These are phyloP conservation scores for Diplodia sapinea DNA, from an alignment of 2,329 filamentous ascomycete genomes.

Conservation along the genomic window DNA sequence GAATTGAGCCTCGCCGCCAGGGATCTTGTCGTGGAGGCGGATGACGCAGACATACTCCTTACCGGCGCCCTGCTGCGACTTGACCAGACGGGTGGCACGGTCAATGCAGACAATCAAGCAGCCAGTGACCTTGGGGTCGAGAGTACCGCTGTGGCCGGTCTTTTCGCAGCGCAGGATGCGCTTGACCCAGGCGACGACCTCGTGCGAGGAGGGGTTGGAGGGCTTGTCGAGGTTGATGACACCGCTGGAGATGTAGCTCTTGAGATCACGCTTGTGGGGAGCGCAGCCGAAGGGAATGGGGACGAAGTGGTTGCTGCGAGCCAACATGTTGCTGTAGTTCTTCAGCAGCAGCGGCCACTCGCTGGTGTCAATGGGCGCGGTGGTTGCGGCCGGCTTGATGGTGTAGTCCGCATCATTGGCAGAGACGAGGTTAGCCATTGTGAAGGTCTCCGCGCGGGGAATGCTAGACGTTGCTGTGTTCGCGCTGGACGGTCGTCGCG, in stretches of 20 bases:
- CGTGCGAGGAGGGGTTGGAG: constrained; percentile 96
- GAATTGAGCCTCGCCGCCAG: constrained; percentile 91
- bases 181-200: constrained; percentile 99
- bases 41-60: constrained; percentile 99
- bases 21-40: constrained; percentile 91
- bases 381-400: constrained; percentile 86
- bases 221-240: constrained; percentile 99
- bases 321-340: constrained; percentile 93
- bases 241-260: constrained; percentile 95
- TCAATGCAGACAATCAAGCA: constrained; percentile 96
- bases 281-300: constrained; percentile 93
- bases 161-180: constrained; percentile 94
- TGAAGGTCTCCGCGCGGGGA: constrained; percentile 25
- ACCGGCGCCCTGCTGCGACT: constrained; percentile 97
- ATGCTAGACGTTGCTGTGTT: constrained; percentile 32
- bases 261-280: constrained; percentile 90
- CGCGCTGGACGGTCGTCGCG: constrained; percentile 24
- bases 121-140: constrained; percentile 97
- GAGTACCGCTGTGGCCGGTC: constrained; percentile 96
- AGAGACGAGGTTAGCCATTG: constrained; percentile 33
- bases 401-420: constrained; percentile 71
- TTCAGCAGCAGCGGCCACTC: constrained; percentile 93
- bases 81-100: constrained; percentile 94
- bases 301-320: constrained; percentile 95
- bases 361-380: constrained; percentile 81